phyloP scores from a whole-genome alignment of 192 early-diverging fungal genomes.

The Gryganskiella cystojenkinii region DNA sequence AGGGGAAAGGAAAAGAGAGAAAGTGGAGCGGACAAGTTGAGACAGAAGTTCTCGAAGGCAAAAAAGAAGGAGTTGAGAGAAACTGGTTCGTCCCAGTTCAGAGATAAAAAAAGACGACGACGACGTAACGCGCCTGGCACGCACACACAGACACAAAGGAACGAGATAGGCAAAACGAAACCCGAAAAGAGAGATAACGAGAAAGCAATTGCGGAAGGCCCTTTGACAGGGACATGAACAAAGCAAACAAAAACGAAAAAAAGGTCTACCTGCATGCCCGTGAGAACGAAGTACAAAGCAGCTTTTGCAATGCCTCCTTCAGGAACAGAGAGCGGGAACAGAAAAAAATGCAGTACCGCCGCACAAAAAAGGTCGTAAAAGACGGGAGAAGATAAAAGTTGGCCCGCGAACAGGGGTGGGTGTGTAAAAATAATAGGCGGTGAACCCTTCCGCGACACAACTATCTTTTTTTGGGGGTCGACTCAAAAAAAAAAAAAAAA shows the following conservation, averaged over 20 bases:
- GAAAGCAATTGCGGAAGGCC: too few species aligned
- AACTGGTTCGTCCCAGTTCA: background rate
- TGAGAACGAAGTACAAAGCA: constrained; percentile 1
- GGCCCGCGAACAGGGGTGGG: too few species aligned
- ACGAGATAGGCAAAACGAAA: too few species aligned
- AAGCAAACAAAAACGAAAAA: too few species aligned
- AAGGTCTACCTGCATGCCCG: too few species aligned
- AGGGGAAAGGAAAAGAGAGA: background rate
- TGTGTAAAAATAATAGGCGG: too few species aligned
- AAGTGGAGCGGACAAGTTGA: background rate
- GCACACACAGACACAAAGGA: too few species aligned
- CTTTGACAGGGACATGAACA: too few species aligned
- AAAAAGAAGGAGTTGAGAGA: background rate
- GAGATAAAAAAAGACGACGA: background rate
- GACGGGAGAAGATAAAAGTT: constrained; percentile 2
- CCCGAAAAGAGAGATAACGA: too few species aligned
- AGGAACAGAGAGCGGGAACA: constrained; percentile 4
- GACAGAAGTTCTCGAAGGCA: background rate
- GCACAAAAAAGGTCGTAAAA: constrained; percentile 5
- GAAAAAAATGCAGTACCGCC: constrained; percentile 21
- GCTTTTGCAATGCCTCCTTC: background rate
- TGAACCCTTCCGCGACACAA: too few species aligned
- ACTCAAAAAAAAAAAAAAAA: too few species aligned
- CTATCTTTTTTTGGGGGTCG: too few species aligned
- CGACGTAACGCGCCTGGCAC: background rate